Evolutionary conservation across 768 basidiomycete genomes (phyloP), one percentile per base, ranked within the genome.

Genomic region (Lactifluus hygrophoroides): DNA sequence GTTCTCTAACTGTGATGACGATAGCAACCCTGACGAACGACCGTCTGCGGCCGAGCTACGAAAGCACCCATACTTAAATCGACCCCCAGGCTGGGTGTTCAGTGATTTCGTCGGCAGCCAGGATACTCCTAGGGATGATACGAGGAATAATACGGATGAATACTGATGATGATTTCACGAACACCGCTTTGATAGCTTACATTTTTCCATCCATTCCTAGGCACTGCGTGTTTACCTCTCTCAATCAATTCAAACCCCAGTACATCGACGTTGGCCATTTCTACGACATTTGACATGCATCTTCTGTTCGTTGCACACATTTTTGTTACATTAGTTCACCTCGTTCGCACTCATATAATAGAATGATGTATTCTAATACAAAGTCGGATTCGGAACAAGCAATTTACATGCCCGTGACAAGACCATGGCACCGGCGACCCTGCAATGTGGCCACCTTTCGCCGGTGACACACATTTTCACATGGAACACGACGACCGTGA

Each of bases 1-100:
- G 0, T 7, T 38, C n/a, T 37, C 42, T 59, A 27, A 54, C 19
- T 28, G 28, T 37, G 13, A 34, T 14, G 23, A 43, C 27, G 47
- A 49, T 58, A 91, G 89, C 61, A 84, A 94, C 67, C 93, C 93
- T 9, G 83, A 88, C 53, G 82, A 90, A 63, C 85, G 94, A 35
- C 88, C 93, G 2, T 82, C 75, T 27, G 88, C 93, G 34, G 75
- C 82, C 35, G 90, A 91, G 66, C 80, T 95, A 57, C 80, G 87
- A 61, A 77, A 77, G 63, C 92, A 96, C 72, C 80, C 80, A 40
- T 96, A 90, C 75, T 80, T 93, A 51, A 73, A 71, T 65, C 79
- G 90, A 58, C 81, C 85, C 58, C 77, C 77, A 47, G 85, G 79
- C 57, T 93, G 90, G 90, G 72, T 74, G 58, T 93, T 93, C 76